phyloP scores from a whole-genome alignment of 352 stramenopile genomes.

The Phytopythium ostracodes region DNA sequence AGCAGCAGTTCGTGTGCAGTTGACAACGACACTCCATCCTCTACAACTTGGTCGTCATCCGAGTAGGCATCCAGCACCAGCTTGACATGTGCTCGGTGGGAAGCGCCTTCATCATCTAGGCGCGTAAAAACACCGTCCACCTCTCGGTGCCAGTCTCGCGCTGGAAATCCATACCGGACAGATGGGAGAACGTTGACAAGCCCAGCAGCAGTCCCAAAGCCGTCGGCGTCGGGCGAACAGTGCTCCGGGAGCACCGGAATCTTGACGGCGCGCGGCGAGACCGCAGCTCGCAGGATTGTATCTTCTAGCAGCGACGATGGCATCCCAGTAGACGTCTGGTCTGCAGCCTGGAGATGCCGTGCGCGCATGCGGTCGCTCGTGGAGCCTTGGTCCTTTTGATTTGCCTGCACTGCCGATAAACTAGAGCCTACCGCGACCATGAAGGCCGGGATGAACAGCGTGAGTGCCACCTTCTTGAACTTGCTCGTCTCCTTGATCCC shows the following conservation, averaged over 20 bases:
- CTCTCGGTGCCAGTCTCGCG: constrained; percentile 20
- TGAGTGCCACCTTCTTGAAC: constrained; percentile 53
- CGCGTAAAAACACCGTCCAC: neutral
- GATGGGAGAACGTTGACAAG: neutral
- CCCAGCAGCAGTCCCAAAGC: neutral
- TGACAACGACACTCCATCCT: constrained; percentile 16
- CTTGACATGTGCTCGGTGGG: neutral
- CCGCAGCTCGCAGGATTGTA: constrained; percentile 9
- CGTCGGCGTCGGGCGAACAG: neutral
- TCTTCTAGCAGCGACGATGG: constrained; percentile 7
- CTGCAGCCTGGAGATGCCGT: constrained; percentile 24
- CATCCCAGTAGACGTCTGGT: neutral
- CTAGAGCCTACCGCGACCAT: constrained; percentile 53
- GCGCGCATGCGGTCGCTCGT: constrained; percentile 8
- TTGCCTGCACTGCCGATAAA: constrained; percentile 52
- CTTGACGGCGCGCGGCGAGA: neutral
- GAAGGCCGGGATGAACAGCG: constrained; percentile 49
- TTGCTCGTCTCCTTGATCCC: constrained; percentile 41
- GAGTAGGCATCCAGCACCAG: neutral
- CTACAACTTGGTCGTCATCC: neutral
- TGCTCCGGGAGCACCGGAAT: neutral
- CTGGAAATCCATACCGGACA: constrained; percentile 26
- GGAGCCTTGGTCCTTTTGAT: constrained; percentile 34
- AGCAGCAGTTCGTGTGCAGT: constrained; percentile 27
- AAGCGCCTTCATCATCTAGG: too few relatives aligned